A percentile compares a stretch with the other conserved stretches of the same genome.
Conservation (phyloP, 2,329 filamentous ascomycete genomes). For the Bipolaris zeicola region DNA sequence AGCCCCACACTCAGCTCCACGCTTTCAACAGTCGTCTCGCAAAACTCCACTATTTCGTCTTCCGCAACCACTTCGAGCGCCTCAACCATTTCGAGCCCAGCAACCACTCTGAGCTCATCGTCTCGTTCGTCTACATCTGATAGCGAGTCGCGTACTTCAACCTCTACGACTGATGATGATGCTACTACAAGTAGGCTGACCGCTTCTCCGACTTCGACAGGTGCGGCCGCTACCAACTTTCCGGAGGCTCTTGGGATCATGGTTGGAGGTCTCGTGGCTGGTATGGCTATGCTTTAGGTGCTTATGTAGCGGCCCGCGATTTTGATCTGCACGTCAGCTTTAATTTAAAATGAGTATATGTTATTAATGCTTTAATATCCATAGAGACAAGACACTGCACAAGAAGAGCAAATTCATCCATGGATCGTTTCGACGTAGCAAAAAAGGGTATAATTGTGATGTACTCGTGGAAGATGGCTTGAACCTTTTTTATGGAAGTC, state of each 20-base stretch:
- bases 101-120: background rate
- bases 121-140: constrained; percentile 4
- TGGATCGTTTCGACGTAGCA: constrained; percentile 7
- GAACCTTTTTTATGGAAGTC: constrained; percentile 14
- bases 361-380: background rate
- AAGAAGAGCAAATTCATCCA: background rate
- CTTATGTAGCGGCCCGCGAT: background rate
- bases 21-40: constrained; percentile 5
- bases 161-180: background rate
- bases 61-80: background rate
- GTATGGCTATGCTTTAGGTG: constrained; percentile 24
- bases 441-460: constrained; percentile 37
- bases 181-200: constrained; percentile 16
- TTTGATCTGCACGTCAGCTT: background rate
- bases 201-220: constrained; percentile 18
- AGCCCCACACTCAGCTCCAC: constrained; percentile 8
- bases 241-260: constrained; percentile 25
- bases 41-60: constrained; percentile 4
- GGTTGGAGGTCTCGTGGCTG: constrained; percentile 29
- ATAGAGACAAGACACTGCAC: background rate
- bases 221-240: constrained; percentile 23
- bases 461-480: constrained; percentile 19
- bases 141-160: constrained; percentile 14
- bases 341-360: background rate
- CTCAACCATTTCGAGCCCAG: too few relatives aligned